Evolutionary conservation across 352 stramenopile genomes (phyloP), one percentile per base, ranked within the genome.

Genomic region (Phytophthora sansomeana): DNA sequence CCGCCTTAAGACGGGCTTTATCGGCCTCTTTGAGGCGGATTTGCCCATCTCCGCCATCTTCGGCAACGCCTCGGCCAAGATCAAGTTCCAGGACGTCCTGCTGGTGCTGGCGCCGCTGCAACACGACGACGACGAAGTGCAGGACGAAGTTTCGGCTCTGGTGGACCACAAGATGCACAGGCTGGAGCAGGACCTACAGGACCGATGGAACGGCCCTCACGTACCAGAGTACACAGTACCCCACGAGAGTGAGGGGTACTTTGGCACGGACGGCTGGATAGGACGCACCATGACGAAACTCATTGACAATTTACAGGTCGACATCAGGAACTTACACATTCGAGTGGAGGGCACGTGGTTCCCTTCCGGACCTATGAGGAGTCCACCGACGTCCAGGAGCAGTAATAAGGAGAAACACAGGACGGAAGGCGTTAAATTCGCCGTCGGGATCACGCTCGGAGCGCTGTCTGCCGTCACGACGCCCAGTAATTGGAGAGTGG

Each of bases 261-360:
- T 96, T 59, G 89, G 89, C 38, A 92, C 90, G 0, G 87, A 97
- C 44, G 89, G 89, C 29, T 97, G 88, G 84, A 89, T 97, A 39
- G 89, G 89, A 36, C 79, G 89, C 24, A 95, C 89, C 13, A 92
- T 97, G 74, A 95, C 89, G 9, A 94, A 95, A 52, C 78, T 97
- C 38, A 97, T 97, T 64, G 89, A 97, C 70, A 97, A 97, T 52
- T 64, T 97, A 21, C 89, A 97, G 75, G 81, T 97, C 49, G 88
- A 97, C 52, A 84, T 97, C 13, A 74, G 87, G 4, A 97, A 97
- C 56, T 63, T 96, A 7, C 89, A 97, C 58, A 89, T 97, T 44
- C 84, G 89, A 29, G 86, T 96, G 29, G 89, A 97, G 68, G 88
- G 88, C 41, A 52, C 77, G 19, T 95, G 86, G 85, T 75, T 63